Evolutionary conservation across 2,329 filamentous ascomycete genomes (phyloP).

Genomic region (Calcarisporium arbuscula): DNA sequence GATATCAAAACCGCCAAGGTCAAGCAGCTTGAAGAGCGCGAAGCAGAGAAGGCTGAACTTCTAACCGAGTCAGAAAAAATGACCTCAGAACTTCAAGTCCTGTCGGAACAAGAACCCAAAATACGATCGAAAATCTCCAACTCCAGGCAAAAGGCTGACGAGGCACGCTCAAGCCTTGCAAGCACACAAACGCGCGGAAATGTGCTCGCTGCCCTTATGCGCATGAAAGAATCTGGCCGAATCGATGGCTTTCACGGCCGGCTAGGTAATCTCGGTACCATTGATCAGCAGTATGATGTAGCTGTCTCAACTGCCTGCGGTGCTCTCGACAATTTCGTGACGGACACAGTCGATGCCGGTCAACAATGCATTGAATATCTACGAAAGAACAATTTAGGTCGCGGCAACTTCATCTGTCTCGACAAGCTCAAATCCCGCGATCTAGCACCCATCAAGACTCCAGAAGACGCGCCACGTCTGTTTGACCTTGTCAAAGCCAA

Average conservation of each 20-base stretch:
- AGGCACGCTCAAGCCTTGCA: slow-evolving; percentile 83
- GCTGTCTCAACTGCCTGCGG: slow-evolving; percentile 97
- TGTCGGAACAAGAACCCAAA: slow-evolving; percentile 72
- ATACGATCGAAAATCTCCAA: slow-evolving; percentile 80
- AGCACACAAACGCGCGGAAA: slow-evolving; percentile 90
- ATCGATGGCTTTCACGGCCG: slow-evolving; percentile 97
- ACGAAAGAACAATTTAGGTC: slow-evolving; percentile 91
- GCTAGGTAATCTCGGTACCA: slow-evolving; percentile 87
- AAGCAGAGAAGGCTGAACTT: slow-evolving; percentile 63
- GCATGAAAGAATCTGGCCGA: slow-evolving; percentile 89
- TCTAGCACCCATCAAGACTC: slow-evolving; percentile 74
- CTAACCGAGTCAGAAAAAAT: slow-evolving; percentile 70
- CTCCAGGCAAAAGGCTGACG: slow-evolving; percentile 89
- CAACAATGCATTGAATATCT: slow-evolving; percentile 98
- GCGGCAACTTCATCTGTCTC: slow-evolving; percentile 94
- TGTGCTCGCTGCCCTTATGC: slow-evolving; percentile 85
- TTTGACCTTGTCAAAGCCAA: slow-evolving; percentile 92
- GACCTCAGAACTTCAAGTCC: slow-evolving; percentile 64
- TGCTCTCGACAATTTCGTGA: slow-evolving; percentile 90
- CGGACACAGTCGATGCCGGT: slow-evolving; percentile 89
- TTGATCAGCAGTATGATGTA: slow-evolving; percentile 90
- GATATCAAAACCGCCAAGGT: slow-evolving; percentile 65
- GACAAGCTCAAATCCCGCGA: slow-evolving; percentile 79
- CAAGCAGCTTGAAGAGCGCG: slow-evolving; percentile 68
- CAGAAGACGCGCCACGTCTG: slow-evolving; percentile 83